Conservation (phyloP, 78 protist species). For the Dictyostelium firmibasis region DNA sequence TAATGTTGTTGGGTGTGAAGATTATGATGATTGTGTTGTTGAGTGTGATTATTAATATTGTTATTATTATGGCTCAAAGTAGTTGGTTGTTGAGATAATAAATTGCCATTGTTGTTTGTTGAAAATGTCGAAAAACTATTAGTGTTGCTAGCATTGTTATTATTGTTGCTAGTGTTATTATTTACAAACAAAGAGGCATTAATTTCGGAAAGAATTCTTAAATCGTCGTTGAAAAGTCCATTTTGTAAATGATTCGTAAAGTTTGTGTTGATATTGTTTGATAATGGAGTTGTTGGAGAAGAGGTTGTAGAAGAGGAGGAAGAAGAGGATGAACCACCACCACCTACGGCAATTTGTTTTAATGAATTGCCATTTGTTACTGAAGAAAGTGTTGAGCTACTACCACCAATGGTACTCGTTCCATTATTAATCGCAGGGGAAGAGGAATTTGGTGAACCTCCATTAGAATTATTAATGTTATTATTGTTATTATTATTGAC, state of each 20-base stretch:
- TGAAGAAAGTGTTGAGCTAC: not conserved
- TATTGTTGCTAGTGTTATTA: not conserved
- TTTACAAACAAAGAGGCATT: not conserved
- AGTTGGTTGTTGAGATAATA: not conserved
- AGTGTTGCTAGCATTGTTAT: not conserved
- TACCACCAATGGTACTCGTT: not conserved
- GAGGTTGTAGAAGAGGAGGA: not conserved
- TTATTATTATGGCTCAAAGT: not conserved
- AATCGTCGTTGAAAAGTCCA: not conserved
- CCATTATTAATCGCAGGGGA: not conserved
- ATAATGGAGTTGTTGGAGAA: not conserved
- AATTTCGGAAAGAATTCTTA: conserved; percentile 14
- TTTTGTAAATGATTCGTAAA: conserved; percentile 11
- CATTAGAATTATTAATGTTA: not conserved
- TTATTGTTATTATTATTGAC: not conserved
- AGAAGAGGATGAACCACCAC: not conserved
- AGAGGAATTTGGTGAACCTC: not conserved
- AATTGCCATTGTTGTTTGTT: not conserved
- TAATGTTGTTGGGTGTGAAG: not conserved
- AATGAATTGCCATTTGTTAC: not conserved
- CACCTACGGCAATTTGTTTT: not conserved
- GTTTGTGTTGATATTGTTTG: not conserved
- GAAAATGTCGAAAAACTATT: conserved; percentile 3
- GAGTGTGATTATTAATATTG: not conserved
- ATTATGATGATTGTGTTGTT: not conserved